Base-by-base conservation (phyloP, 139 green algal species). In the Dunaliella primolecta region DNA sequence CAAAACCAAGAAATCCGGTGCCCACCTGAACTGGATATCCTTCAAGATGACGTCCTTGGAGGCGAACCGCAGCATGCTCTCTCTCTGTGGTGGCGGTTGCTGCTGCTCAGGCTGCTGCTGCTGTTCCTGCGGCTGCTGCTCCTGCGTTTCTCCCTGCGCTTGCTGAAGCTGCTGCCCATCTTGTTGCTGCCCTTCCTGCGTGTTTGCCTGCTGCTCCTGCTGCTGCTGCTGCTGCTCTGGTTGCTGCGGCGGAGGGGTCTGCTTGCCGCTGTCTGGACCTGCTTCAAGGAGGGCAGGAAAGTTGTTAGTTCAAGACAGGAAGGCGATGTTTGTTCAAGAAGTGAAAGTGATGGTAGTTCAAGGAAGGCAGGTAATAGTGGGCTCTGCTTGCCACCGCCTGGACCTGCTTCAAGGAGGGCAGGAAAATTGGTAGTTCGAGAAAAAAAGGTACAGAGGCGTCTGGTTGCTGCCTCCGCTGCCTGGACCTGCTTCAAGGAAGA, bases 1-100 rank as follows among this genome's bases (percentile, higher is more conserved):
- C n/a, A n/a, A n/a, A n/a, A n/a, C n/a, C n/a, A n/a, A n/a, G n/a
- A n/a, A n/a, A n/a, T n/a, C n/a, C 46, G 15, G 15, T 78, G 11
- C 27, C 3, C 25, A 36, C 75, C 93, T 87, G 81, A 98, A 96
- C 88, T 96, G 93, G 55, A 98, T 94, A 86, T 98, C 94, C 2
- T 89, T 82, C 25, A 94, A 64, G 57, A 85, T 71, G n/a, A 24
- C 81, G 64, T 80, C 71, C 71, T 81, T 85, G 81, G 34, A 32
- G 78, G 46, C 78, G 2, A 33, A 82, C 11, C 81, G 74, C 71
- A 90, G 27, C n/a, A 38, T 36, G 46, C 77, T 82, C 11, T 78
- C 29, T 20, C 29, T 3, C 72, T 32, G 72, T 15, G 7, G 46
- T 15, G 7, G 46, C 46, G 7, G 46, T 15, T 64, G 46, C 46